Base-by-base conservation (phyloP, 2,329 filamentous ascomycete species). In the Epichloe glyceriae region DNA sequence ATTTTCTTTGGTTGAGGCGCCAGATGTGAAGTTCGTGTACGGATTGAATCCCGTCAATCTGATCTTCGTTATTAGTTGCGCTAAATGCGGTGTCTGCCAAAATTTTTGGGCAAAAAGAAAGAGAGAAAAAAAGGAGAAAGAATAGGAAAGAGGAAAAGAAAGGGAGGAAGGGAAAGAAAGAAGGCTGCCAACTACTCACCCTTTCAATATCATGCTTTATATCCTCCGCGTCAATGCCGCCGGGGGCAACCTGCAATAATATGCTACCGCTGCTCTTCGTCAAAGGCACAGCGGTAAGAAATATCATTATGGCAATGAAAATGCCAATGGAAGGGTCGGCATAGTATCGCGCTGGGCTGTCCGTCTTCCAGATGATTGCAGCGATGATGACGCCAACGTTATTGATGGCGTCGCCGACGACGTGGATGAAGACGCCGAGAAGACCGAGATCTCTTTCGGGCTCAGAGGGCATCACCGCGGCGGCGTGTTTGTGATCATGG, bases 11-110 rank as follows among this genome's bases (percentile, higher is more conserved):
- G 60, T 85, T 80, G 3, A 89, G 72, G 2, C 80, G 74, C 85
- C 86, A 89, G 54, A 88, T 77, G 57, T 87, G 84, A 15, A 89
- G 70, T 57, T 88, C 83, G 55, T 88, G 83, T 14, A 88, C 74
- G 0, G 80, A 80, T 19, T 78, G 63, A 17, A 88, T 73, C 0
- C 83, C 84, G 0, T 79, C 74, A 37, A 88, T 80, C 76, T 83
- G 12, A 19, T 22, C 12, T 3, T n/a, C 20, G 8, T 47, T 12
- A 26, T 47, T 15, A 35, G 44, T 40, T 5, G 22, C 8, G 22
- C 12, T 30, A n/a, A 19, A 34, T n/a, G 7, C 4, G 7, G 43
- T 45, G 15, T 12, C 7, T 19, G 26, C 5, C 3, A 10, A 5
- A 3, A 15, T 2, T 15, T 15, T 14, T 22, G 4, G 10, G 17